Percentiles rank a stretch among this genome's conserved stretches.
Conservation (phyloP, 306 rosid genomes). For the Lupinus albus region DNA sequence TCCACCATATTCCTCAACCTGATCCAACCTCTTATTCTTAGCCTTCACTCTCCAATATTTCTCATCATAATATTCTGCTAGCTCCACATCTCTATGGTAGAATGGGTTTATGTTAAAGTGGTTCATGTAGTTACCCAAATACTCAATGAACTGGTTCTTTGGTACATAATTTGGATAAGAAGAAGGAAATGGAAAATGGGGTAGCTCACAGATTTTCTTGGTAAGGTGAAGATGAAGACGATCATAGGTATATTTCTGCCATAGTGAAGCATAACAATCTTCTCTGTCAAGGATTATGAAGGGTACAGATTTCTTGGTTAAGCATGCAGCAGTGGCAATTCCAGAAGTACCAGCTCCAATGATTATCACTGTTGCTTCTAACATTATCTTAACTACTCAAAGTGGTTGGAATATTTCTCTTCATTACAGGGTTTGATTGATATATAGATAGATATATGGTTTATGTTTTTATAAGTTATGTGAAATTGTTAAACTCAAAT, state of each 20-base stretch:
- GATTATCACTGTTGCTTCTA: slow-evolving; percentile 45
- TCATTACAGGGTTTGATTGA: too few relatives aligned
- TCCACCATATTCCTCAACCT: slow-evolving; percentile 45
- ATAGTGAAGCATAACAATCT: slow-evolving; percentile 61
- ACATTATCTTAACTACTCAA: slow-evolving; percentile 10
- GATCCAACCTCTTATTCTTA: slow-evolving; percentile 16
- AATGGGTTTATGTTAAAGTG: slow-evolving; percentile 56
- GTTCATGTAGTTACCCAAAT: slow-evolving; percentile 48
- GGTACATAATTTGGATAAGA: slow-evolving; percentile 59
- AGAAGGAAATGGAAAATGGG: slow-evolving; percentile 52
- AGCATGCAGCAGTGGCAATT: slow-evolving; percentile 53
- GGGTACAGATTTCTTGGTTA: slow-evolving; percentile 49
- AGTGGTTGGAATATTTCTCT: too few relatives aligned
- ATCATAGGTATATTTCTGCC: slow-evolving; percentile 69
- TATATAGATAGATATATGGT: too few relatives aligned
- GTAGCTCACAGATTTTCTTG: slow-evolving; percentile 56
- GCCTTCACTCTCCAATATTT: slow-evolving; percentile 54
- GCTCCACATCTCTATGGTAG: slow-evolving; percentile 47
- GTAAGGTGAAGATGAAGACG: slow-evolving; percentile 62
- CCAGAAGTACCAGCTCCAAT: slow-evolving; percentile 39
- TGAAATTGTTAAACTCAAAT: too few relatives aligned
- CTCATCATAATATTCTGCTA: slow-evolving; percentile 39
- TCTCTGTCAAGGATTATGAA: slow-evolving; percentile 61
- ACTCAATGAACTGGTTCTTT: slow-evolving; percentile 46
- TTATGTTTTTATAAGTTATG: too few relatives aligned